Conservation (phyloP, 192 early-diverging fungal genomes). For the Dispira simplex region DNA sequence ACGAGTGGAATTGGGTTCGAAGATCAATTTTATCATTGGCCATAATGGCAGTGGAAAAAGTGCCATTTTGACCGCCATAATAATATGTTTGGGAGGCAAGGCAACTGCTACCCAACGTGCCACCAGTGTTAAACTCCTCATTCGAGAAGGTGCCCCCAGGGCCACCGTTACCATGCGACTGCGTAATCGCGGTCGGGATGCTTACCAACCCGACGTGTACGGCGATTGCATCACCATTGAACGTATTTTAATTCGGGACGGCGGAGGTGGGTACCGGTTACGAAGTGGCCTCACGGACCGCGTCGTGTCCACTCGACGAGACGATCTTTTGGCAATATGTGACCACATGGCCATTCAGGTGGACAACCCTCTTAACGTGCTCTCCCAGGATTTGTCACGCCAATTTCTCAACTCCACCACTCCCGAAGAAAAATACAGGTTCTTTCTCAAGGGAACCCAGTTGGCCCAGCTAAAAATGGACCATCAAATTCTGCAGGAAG, state of each 20-base stretch:
- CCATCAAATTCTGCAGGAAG: constrained; percentile 42
- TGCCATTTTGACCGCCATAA: constrained; percentile 83
- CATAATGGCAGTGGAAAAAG: constrained; percentile 96
- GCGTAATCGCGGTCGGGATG: constrained; percentile 72
- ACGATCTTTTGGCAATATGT: constrained; percentile 66
- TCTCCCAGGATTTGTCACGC: constrained; percentile 86
- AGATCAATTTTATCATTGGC: constrained; percentile 94
- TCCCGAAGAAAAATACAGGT: constrained; percentile 78
- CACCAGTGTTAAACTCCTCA: constrained; percentile 51
- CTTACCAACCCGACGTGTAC: constrained; percentile 64
- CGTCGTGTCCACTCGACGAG: constrained; percentile 55
- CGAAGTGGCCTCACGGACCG: constrained; percentile 40
- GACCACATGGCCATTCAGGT: constrained; percentile 87
- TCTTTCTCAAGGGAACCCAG: constrained; percentile 81
- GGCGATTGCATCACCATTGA: constrained; percentile 73
- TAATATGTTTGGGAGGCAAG: constrained; percentile 83
- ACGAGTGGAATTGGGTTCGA: constrained; percentile 58
- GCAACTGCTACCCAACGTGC: constrained; percentile 79
- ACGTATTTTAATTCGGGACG: constrained; percentile 44
- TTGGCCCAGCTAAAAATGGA: constrained; percentile 61
- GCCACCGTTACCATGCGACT: constrained; percentile 51
- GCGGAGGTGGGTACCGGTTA: constrained; percentile 57
- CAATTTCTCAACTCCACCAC: constrained; percentile 74
- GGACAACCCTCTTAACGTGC: constrained; percentile 85
- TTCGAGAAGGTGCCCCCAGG: constrained; percentile 65